Evolutionary conservation across 2,329 filamentous ascomycete genomes (phyloP).

Genomic region (Epichloe brachyelytri): DNA sequence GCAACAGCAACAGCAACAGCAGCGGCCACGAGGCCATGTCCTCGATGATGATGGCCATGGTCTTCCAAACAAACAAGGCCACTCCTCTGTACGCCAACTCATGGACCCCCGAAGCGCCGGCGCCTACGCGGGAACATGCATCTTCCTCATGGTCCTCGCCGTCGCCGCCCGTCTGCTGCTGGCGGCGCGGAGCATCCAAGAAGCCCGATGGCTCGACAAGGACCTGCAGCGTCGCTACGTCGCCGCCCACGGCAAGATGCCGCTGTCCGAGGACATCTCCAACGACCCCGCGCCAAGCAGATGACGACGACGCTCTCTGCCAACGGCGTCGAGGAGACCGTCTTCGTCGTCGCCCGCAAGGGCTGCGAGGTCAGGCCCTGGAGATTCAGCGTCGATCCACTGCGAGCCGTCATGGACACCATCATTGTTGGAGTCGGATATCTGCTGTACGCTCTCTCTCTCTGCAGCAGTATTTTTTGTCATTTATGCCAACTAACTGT

Average conservation of each 20-base stretch:
- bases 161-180: constrained; percentile 56
- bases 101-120: constrained; percentile 62
- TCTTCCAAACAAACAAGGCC: constrained; percentile 46
- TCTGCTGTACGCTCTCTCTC: constrained; percentile 52
- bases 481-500: background rate
- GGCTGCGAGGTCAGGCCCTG: constrained; percentile 50
- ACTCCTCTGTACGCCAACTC: constrained; percentile 44
- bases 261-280: constrained; percentile 45
- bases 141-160: constrained; percentile 74
- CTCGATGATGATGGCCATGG: constrained; percentile 27
- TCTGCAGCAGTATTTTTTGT: background rate
- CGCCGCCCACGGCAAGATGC: constrained; percentile 51
- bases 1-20: constrained; percentile 5
- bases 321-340: constrained; percentile 70
- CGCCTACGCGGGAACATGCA: constrained; percentile 76
- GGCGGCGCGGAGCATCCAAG: constrained; percentile 54
- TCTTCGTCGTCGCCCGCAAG: constrained; percentile 55
- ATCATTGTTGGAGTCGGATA: constrained; percentile 68
- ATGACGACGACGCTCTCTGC: constrained; percentile 49
- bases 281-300: constrained; percentile 48
- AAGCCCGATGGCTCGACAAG: constrained; percentile 51
- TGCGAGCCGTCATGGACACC: constrained; percentile 58
- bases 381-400: constrained; percentile 67
- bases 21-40: background rate
- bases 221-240: constrained; percentile 69